Percentiles rank a stretch among this genome's conserved stretches.
phyloP scores from a whole-genome alignment of 139 green algal genomes.

The Gonium pectorale region DNA sequence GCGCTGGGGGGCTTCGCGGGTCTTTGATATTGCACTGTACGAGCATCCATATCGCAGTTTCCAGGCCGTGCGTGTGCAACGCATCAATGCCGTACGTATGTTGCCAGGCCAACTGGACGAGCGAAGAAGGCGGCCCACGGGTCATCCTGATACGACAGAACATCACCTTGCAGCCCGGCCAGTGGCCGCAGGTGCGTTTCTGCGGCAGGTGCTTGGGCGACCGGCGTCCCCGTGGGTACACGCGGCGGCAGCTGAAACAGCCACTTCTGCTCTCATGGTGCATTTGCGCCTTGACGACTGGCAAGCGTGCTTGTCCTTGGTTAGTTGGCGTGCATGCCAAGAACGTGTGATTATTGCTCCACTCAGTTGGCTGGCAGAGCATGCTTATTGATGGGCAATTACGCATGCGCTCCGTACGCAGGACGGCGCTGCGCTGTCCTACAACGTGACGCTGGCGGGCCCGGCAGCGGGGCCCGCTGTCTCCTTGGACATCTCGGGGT shows the following conservation, averaged over 20 bases:
- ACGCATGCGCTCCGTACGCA: too few species aligned
- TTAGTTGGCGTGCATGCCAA: background rate
- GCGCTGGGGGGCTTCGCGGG: background rate
- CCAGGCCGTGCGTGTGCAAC: background rate
- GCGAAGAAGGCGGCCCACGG: background rate
- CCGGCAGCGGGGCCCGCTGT: background rate
- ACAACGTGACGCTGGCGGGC: conserved; percentile 6
- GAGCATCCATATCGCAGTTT: background rate
- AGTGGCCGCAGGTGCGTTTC: background rate
- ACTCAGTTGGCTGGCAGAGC: too few species aligned
- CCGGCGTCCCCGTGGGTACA: too few species aligned
- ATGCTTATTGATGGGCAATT: too few species aligned
- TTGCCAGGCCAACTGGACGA: background rate
- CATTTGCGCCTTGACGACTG: background rate
- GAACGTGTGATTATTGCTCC: too few species aligned
- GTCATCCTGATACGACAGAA: background rate
- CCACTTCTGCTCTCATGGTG: background rate
- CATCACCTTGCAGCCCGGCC: background rate
- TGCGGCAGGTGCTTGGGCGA: too few species aligned
- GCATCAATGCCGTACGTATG: background rate
- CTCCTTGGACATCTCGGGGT: background rate
- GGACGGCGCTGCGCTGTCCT: background rate
- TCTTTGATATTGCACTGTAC: too few species aligned
- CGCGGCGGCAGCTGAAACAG: background rate
- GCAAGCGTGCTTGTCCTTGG: background rate